These are phyloP conservation scores for Scalesia atractyloides DNA, from an alignment of 129 eudicot genomes.

Conservation along the genomic window DNA sequence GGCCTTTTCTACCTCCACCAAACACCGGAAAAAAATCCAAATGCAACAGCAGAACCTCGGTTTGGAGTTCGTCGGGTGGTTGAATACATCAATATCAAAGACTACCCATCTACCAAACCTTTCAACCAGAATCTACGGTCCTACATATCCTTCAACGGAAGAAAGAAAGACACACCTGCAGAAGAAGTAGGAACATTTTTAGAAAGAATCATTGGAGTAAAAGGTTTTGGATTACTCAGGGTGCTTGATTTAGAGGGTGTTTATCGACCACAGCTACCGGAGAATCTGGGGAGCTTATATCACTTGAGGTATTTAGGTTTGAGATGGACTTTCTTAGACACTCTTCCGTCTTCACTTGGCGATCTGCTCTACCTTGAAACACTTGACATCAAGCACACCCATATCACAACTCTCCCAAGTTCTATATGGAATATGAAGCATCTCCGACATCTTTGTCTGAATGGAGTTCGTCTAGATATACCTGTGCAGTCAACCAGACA, in stretches of 20 bases:
- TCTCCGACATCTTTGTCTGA: slow-evolving; percentile 38
- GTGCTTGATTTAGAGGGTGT: slow-evolving; percentile 41
- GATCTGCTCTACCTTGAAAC: slow-evolving; percentile 36
- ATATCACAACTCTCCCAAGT: slow-evolving; percentile 37
- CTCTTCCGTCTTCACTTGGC: slow-evolving; percentile 42
- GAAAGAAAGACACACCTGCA: slow-evolving; percentile 34
- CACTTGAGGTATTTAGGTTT: slow-evolving; percentile 37
- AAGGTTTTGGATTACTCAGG: slow-evolving; percentile 36
- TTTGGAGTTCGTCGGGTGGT: slow-evolving; percentile 31
- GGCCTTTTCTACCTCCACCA: slow-evolving; percentile 39
- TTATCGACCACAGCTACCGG: slow-evolving; percentile 31
- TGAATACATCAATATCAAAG: slow-evolving; percentile 30
- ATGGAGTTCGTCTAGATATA: slow-evolving; percentile 29
- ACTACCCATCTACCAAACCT: slow-evolving; percentile 6
- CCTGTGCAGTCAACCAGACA: slow-evolving; percentile 9
- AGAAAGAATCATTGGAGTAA: slow-evolving; percentile 28
- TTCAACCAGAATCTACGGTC: slow-evolving; percentile 29
- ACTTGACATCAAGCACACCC: slow-evolving; percentile 39
- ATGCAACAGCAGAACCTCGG: slow-evolving; percentile 16
- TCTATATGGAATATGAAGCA: slow-evolving; percentile 38
- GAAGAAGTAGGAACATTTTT: slow-evolving; percentile 36
- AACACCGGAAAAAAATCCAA: slow-evolving; percentile 1
- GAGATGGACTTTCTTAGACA: slow-evolving; percentile 37
- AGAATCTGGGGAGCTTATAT: slow-evolving; percentile 30
- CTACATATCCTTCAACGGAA: slow-evolving; percentile 36